A percentile compares a stretch with the other conserved stretches of the same genome.
These are phyloP conservation scores for Juncus effusus DNA, from an alignment of 176 grass and related monocot species.

Conservation along the genomic window DNA sequence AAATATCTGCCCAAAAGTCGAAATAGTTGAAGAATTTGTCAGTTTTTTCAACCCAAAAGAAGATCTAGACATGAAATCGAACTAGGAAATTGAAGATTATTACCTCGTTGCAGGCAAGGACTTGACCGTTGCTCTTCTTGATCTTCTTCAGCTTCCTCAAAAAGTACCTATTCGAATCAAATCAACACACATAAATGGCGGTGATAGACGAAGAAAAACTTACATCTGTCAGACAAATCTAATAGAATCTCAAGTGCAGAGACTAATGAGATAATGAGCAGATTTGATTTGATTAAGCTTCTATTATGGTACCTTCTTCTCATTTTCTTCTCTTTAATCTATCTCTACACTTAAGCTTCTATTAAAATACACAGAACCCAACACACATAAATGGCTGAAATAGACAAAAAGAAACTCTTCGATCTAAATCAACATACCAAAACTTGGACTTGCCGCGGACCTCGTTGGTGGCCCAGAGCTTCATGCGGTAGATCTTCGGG, in stretches of 20 bases:
- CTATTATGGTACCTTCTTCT: too few species aligned
- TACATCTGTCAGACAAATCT: too few species aligned
- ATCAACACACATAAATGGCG: background rate
- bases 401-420: background rate
- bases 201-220: background rate
- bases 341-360: background rate
- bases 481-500: slow-evolving; percentile 89
- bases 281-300: too few species aligned
- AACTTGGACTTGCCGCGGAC: slow-evolving; percentile 86
- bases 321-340: too few species aligned
- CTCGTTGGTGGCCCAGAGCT: slow-evolving; percentile 82
- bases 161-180: slow-evolving; percentile 47
- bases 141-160: slow-evolving; percentile 87
- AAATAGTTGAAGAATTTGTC: background rate
- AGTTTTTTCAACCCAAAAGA: too few species aligned
- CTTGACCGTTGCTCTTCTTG: slow-evolving; percentile 89
- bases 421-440: slow-evolving; percentile 35
- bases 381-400: background rate
- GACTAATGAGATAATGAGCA: too few species aligned
- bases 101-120: slow-evolving; percentile 78
- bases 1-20: slow-evolving; percentile 37
- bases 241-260: too few species aligned
- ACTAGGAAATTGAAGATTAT: background rate
- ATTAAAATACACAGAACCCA: background rate
- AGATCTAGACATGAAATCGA: background rate